phyloP scores from a whole-genome alignment of 306 rosid genomes.

The Ziziphus jujuba region DNA sequence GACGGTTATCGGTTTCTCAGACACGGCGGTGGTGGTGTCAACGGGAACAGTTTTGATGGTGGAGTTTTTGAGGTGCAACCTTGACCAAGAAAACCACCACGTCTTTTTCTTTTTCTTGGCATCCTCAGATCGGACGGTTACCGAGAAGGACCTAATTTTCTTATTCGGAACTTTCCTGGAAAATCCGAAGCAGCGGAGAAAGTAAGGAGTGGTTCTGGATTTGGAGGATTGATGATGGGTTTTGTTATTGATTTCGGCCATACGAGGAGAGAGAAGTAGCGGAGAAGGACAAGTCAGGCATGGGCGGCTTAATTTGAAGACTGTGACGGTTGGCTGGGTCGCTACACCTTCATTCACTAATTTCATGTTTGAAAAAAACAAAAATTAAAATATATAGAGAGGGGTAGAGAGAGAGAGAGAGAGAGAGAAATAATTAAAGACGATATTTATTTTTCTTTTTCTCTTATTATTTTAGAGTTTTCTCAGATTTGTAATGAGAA shows the following conservation, averaged over 20 bases:
- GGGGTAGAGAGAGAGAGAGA: too few species aligned
- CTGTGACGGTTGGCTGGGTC: neutral
- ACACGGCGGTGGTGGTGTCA: conserved; percentile 30
- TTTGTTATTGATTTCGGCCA: conserved; percentile 47
- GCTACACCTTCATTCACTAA: too few species aligned
- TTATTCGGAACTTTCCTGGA: neutral
- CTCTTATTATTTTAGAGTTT: too few species aligned
- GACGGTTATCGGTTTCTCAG: conserved; percentile 9
- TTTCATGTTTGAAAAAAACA: too few species aligned
- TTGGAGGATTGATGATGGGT: conserved; percentile 6
- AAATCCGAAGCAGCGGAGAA: conserved; percentile 51
- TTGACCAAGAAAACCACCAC: conserved; percentile 37
- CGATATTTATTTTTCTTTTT: too few species aligned
- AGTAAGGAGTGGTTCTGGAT: conserved; percentile 21
- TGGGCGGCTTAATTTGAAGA: neutral
- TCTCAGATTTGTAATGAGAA: too few species aligned
- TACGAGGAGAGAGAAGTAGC: conserved; percentile 28
- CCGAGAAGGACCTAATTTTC: neutral
- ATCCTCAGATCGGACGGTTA: neutral
- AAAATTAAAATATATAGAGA: too few species aligned
- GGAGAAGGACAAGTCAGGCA: conserved; percentile 14
- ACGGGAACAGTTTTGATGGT: conserved; percentile 57
- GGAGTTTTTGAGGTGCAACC: conserved; percentile 28
- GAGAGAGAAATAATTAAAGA: too few species aligned
- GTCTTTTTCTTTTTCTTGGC: neutral